Base-by-base conservation (phyloP, 768 basidiomycete species). In the Lactarius hengduanensis region DNA sequence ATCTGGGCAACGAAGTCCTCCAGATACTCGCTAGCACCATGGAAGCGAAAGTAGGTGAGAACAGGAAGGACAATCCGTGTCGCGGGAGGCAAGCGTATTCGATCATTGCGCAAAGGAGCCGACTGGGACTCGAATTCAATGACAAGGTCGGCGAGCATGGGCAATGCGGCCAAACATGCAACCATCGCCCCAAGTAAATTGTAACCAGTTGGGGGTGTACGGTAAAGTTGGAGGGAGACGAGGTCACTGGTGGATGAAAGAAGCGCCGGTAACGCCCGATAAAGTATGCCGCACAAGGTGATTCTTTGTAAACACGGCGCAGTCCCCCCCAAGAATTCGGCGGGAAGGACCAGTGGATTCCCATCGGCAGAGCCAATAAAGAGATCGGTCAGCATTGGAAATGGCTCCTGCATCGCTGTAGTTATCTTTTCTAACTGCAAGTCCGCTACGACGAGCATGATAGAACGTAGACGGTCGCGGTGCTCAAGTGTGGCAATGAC, bases 281-380 rank as follows among this genome's bases (percentile, higher is more conserved):
- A 74, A 75, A 75, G 71, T 74, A 75, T 89, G 88, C 89, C 88
- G 22, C 89, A 89, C 89, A 47, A 22, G 10, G 10, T 22, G 10
- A 47, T 11, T 2, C 3, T n/a, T 3, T 89, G 87, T 89, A 89
- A 84, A 89, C 89, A 92, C 89, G 90, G 92, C 94, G 94, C 94
- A 94, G 20, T 26, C 0, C 9, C 40, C 15, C 36, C 36, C 36
- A 38, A 13, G 36, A 38, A 38, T 38, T 38, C 36, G 10, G 9
- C 36, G 36, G 36, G 36, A 13, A 40, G 4, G 40, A 6, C 40
- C 40, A 16, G 15, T 40, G 40, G 0, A 5, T 16, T 40, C 3
- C 40, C 15, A 5, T 16, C 15, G 15, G 13, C 40, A 0, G 40
- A 16, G 40, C 1, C 5, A 40, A 40, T 40, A 6, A 1, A 1